Percentiles rank a stretch among this genome's conserved stretches.
Conservation (phyloP, 768 basidiomycete species). For the Mycena vitilis region DNA sequence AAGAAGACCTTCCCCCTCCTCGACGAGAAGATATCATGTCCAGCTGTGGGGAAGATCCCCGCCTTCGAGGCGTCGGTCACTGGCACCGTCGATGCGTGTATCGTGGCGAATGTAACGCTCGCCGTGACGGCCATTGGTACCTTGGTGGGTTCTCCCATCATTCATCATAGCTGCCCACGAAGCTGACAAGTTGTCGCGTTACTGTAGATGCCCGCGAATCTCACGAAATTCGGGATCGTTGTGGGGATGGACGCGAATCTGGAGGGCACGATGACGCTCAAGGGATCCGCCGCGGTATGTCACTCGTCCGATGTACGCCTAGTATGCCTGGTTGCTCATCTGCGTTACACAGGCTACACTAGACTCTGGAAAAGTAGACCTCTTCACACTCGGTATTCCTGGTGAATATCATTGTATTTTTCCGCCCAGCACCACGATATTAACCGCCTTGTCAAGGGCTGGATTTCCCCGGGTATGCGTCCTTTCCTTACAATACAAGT, state of each 20-base stretch:
- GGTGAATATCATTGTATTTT: conserved; percentile 4
- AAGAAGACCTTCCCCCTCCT: conserved; percentile 40
- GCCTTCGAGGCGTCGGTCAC: conserved; percentile 37
- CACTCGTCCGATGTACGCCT: too few relatives aligned
- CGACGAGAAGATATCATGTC: conserved; percentile 37
- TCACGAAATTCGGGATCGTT: conserved; percentile 44
- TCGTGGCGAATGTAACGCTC: conserved; percentile 41
- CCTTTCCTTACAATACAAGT: background rate
- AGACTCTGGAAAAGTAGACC: conserved; percentile 43
- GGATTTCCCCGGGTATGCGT: conserved; percentile 47
- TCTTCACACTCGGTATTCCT: conserved; percentile 49
- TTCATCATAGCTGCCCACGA: background rate
- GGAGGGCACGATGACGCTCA: conserved; percentile 43
- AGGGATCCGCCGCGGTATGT: conserved; percentile 38
- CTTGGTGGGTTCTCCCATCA: conserved; percentile 30
- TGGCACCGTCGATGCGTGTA: conserved; percentile 37
- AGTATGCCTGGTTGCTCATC: too few relatives aligned
- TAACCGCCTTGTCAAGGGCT: conserved; percentile 15
- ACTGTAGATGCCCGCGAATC: conserved; percentile 48
- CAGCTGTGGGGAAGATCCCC: conserved; percentile 30
- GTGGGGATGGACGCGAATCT: conserved; percentile 44
- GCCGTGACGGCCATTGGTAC: conserved; percentile 39
- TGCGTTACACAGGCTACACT: too few relatives aligned
- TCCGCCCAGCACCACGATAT: background rate
- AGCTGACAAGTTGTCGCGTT: too few relatives aligned